Evolutionary conservation across 129 eudicot species (phyloP), one percentile per base, ranked within the genome.

Genomic region (Artemisia annua): DNA sequence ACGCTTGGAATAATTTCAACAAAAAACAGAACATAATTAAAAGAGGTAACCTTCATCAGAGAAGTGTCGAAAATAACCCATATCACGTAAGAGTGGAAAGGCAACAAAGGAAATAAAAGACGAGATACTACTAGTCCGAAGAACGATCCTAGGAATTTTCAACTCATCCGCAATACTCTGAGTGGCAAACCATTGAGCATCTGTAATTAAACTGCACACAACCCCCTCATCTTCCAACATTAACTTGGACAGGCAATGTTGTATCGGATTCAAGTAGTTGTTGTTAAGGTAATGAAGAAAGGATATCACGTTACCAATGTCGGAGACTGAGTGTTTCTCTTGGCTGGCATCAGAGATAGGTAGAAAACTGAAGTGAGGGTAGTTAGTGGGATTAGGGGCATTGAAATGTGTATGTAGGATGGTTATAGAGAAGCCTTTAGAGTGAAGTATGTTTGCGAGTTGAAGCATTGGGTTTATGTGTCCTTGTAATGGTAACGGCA

Each of bases 381-480:
- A 67, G 30, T 78, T 67, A 11, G 74, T 66, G 3, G 81, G 81
- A 44, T 84, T 62, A 0, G 82, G 85, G 67, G 90, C 65, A 77
- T 86, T 86, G 69, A 70, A 78, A 3, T 9, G 52, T 13, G 92
- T 86, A 59, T 84, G 89, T 11, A 89, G 79, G 61, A 89, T 84
- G 48, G 85, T 67, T 20, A 89, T 86, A 2, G 75, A 48, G 52
- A 89, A 86, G 69, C 88, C 89, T 66, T 70, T 69, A 1, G 96
- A 74, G 67, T 89, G 80, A 57, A 88, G 86, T 48, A 88, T 83
- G 61, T 54, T 28, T 19, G 95, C 95, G 0, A 88, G 83, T 58
- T 85, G 95, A 72, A 88, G 74, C 90, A 88, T 80, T 0, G 95
- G 90, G 64, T 61, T 88, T 69, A 79, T 26, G 30, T 26, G 30